These are phyloP conservation scores for Stipa capillata DNA, from an alignment of 176 grass and related monocot species.

Conservation along the genomic window DNA sequence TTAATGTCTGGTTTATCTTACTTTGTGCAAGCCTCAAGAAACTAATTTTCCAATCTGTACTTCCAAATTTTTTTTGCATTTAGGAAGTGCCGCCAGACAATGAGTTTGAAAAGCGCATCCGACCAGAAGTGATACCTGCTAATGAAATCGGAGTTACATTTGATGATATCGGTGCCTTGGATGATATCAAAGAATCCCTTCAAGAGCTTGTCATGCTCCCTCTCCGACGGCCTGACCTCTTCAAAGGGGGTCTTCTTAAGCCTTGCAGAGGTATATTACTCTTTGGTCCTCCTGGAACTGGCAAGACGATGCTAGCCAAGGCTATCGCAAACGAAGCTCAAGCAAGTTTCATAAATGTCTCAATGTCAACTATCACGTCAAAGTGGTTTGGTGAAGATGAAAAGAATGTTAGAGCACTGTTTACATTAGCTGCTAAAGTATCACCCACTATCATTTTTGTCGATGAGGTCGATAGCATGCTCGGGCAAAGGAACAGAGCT, in stretches of 20 bases:
- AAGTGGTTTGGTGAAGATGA: conserved; percentile 92
- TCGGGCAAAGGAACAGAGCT: conserved; percentile 71
- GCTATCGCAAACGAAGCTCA: conserved; percentile 85
- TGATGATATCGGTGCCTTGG: conserved; percentile 69
- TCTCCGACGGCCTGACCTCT: conserved; percentile 67
- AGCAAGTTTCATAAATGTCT: conserved; percentile 84
- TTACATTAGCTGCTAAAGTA: conserved; percentile 73
- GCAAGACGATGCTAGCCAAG: conserved; percentile 85
- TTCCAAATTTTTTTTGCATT: not conserved
- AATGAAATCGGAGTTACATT: conserved; percentile 78
- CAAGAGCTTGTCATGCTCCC: conserved; percentile 84
- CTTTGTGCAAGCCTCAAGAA: not conserved
- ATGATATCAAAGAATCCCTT: conserved; percentile 88
- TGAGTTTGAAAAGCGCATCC: conserved; percentile 84
- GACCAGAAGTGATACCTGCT: conserved; percentile 79
- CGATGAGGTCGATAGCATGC: conserved; percentile 83
- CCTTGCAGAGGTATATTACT: conserved; percentile 80
- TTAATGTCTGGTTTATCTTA: not conserved
- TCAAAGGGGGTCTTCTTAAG: conserved; percentile 79
- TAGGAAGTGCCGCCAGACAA: conserved; percentile 64
- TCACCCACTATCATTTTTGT: conserved; percentile 78
- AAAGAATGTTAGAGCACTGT: conserved; percentile 77
- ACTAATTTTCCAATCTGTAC: conserved; percentile 5
- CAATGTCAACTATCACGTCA: conserved; percentile 77
- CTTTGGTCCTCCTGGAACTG: conserved; percentile 76